phyloP scores from a whole-genome alignment of 1,284 basidiomycete species.

The Malassezia caprae region DNA sequence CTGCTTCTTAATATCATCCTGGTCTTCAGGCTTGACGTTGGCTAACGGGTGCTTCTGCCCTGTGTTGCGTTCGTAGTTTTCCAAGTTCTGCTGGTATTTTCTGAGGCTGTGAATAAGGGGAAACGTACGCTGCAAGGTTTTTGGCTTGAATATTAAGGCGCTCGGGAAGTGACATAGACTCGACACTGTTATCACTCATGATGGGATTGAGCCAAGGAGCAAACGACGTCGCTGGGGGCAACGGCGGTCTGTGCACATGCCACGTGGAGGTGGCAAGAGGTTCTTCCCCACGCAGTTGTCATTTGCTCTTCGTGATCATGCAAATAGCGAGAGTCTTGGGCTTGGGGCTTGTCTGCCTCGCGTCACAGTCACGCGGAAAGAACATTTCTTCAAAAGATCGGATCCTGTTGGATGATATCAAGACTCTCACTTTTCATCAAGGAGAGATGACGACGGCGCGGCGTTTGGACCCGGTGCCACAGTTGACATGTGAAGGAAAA shows the following conservation, averaged over 20 bases:
- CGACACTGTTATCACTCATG: conserved; percentile 7
- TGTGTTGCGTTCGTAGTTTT: conserved; percentile 17
- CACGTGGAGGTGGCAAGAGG: conserved; percentile 3
- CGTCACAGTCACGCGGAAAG: neutral
- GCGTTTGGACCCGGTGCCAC: conserved; percentile 8
- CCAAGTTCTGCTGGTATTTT: conserved; percentile 12
- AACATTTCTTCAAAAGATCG: neutral
- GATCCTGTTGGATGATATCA: conserved; percentile 1
- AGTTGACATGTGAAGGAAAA: conserved; percentile 10
- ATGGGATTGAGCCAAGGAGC: neutral
- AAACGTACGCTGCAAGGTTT: conserved; percentile 13
- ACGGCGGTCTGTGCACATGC: neutral
- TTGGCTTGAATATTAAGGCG: conserved; percentile 1
- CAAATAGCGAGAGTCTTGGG: neutral
- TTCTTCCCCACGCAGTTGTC: neutral
- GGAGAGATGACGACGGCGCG: conserved; percentile 6
- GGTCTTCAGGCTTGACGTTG: conserved; percentile 56
- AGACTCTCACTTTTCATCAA: conserved; percentile 6
- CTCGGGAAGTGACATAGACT: neutral
- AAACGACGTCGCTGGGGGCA: neutral
- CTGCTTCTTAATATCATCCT: neutral
- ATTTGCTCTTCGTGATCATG: neutral
- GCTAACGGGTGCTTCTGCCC: conserved; percentile 10
- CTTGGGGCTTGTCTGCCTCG: neutral
- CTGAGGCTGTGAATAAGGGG: neutral